A percentile compares a stretch with the other conserved stretches of the same genome.
These are phyloP conservation scores for Kodamaea restingae DNA, from an alignment of 805 yeast species.

Conservation along the genomic window DNA sequence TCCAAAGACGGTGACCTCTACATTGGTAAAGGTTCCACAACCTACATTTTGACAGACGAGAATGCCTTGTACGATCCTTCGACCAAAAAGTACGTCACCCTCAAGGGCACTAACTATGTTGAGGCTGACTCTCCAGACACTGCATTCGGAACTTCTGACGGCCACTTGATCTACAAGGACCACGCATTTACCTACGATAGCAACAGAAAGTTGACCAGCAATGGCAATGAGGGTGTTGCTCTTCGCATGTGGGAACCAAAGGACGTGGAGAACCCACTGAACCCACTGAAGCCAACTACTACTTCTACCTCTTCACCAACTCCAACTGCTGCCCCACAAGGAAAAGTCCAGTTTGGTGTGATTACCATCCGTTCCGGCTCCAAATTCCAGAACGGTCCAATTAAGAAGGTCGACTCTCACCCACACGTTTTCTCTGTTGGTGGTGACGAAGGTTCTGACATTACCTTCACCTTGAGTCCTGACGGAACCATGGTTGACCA, in stretches of 20 bases:
- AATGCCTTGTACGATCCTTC: conserved; percentile 17
- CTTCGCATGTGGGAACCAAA: neutral
- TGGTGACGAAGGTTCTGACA: conserved; percentile 25
- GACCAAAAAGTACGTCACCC: conserved; percentile 15
- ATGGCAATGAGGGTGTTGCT: neutral
- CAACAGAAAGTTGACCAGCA: conserved; percentile 7
- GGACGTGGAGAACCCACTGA: neutral
- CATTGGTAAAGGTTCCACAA: conserved; percentile 12
- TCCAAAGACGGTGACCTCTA: conserved; percentile 8
- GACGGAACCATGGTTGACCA: conserved; percentile 31
- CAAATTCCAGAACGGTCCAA: conserved; percentile 21
- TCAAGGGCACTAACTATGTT: conserved; percentile 8
- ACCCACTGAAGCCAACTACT: too few species aligned
- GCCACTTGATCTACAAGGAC: conserved; percentile 12
- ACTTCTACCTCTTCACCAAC: too few species aligned
- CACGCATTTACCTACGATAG: conserved; percentile 9
- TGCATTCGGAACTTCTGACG: conserved; percentile 10
- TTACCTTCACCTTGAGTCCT: conserved; percentile 20
- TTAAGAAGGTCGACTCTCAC: conserved; percentile 27
- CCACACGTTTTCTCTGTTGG: conserved; percentile 34
- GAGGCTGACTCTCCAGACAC: conserved; percentile 3
- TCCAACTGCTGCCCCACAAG: neutral
- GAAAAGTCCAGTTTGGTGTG: conserved; percentile 15
- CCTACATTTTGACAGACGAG: conserved; percentile 20
- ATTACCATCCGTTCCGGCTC: conserved; percentile 23